A percentile compares a stretch with the other conserved stretches of the same genome.
Evolutionary conservation across 257 asterid species (phyloP).

Genomic region (Jaltomata sinuosa): DNA sequence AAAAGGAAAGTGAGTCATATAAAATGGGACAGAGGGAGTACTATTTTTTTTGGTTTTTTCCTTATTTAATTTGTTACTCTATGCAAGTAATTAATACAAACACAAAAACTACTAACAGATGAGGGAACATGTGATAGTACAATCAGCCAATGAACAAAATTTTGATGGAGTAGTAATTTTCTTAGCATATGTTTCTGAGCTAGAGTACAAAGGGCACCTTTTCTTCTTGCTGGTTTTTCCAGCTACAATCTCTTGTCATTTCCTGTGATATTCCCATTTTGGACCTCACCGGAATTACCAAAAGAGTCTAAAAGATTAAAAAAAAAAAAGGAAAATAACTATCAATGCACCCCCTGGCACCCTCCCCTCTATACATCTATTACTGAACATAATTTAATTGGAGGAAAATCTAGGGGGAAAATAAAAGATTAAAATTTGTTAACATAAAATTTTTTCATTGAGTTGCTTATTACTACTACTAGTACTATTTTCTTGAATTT

Average conservation of each 20-base stretch:
- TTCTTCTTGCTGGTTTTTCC: neutral
- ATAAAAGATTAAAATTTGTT: neutral
- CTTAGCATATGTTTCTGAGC: neutral
- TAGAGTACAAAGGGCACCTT: neutral
- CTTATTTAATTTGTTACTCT: neutral
- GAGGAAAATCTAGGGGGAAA: neutral
- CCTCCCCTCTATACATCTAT: constrained; percentile 1
- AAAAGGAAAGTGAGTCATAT: too few relatives aligned
- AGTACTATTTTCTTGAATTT: constrained; percentile 2
- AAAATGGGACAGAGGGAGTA: too few relatives aligned
- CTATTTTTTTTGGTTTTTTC: neutral
- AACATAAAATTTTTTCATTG: constrained; percentile 25
- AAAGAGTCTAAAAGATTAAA: neutral
- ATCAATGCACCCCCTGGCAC: neutral
- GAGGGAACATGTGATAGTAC: neutral
- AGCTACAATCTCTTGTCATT: constrained; percentile 1
- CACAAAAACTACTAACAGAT: neutral
- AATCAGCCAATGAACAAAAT: neutral
- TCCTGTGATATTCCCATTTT: neutral
- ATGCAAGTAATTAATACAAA: neutral
- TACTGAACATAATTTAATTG: neutral
- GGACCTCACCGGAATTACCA: neutral
- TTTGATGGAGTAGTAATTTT: neutral
- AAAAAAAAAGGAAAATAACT: neutral
- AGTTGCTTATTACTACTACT: neutral